Evolutionary conservation across 805 yeast genomes (phyloP).

Genomic region (Wickerhamiella alocasiicola): DNA sequence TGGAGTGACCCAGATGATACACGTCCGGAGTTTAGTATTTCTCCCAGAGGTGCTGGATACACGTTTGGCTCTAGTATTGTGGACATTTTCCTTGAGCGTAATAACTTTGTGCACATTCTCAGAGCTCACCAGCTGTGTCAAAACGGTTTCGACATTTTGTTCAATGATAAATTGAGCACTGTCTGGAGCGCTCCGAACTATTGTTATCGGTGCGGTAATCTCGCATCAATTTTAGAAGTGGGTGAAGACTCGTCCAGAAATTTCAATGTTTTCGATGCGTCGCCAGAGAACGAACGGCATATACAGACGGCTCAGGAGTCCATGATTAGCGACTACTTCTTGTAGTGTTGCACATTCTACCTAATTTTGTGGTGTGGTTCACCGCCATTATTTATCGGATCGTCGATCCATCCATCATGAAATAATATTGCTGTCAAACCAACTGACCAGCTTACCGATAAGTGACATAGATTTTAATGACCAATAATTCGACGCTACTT

Average conservation of each 20-base stretch:
- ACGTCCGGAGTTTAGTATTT: conserved; percentile 62
- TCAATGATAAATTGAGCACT: conserved; percentile 82
- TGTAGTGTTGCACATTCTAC: no score
- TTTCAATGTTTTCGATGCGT: conserved; percentile 93
- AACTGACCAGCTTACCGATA: no score
- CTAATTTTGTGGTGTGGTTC: no score
- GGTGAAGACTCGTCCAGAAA: conserved; percentile 50
- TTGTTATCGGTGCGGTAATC: conserved; percentile 92
- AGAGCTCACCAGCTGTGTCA: conserved; percentile 96
- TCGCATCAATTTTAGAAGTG: conserved; percentile 92
- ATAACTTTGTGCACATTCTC: conserved; percentile 65
- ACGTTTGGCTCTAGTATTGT: conserved; percentile 89
- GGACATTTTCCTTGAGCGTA: conserved; percentile 67
- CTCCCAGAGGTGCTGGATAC: conserved; percentile 97
- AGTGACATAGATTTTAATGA: no score
- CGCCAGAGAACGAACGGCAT: conserved; percentile 73
- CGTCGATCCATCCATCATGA: no score
- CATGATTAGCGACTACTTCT: conserved; percentile 21
- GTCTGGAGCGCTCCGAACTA: conserved; percentile 99
- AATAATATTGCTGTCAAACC: no score
- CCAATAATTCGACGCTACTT: no score
- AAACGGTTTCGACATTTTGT: conserved; percentile 87
- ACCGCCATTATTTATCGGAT: no score
- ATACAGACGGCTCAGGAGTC: conserved; percentile 22
- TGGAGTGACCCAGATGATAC: conserved; percentile 98